Percentiles rank a stretch among this genome's conserved stretches.
Evolutionary conservation across 331 rosid species (phyloP).

Genomic region (Quercus phellos): DNA sequence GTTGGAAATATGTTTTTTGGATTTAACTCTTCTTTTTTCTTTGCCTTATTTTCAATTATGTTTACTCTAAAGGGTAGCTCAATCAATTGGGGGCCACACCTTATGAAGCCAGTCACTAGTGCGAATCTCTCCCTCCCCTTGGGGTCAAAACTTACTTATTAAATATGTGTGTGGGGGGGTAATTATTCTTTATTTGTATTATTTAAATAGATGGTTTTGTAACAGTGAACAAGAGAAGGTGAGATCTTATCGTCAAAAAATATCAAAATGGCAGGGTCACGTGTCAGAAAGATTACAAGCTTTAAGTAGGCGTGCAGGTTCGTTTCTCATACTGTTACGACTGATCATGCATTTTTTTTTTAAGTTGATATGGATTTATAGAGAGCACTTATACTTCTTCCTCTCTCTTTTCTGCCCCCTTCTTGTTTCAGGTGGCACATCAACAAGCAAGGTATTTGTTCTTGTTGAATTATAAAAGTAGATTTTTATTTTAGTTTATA

Average conservation of each 20-base stretch:
- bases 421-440: constrained; percentile 57
- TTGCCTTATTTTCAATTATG: background rate
- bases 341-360: constrained; percentile 4
- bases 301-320: constrained; percentile 74
- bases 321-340: constrained; percentile 4
- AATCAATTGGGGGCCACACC: too few species aligned
- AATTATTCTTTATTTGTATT: background rate
- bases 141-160: too few species aligned
- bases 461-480: constrained; percentile 21
- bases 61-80: too few species aligned
- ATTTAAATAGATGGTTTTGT: constrained; percentile 21
- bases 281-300: constrained; percentile 79
- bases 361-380: background rate
- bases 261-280: constrained; percentile 89
- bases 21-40: background rate
- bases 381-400: constrained; percentile 18
- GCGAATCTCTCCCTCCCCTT: too few species aligned
- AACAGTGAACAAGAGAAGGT: constrained; percentile 84
- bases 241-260: constrained; percentile 67
- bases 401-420: constrained; percentile 7
- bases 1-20: background rate
- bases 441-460: constrained; percentile 57
- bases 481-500: background rate
- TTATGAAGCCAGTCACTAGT: too few species aligned
- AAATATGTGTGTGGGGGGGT: too few species aligned